Percentiles rank a stretch among this genome's conserved stretches.
Evolutionary conservation across 169 alveolate genomes (phyloP).

Genomic region (Toxoplasma gondii): DNA sequence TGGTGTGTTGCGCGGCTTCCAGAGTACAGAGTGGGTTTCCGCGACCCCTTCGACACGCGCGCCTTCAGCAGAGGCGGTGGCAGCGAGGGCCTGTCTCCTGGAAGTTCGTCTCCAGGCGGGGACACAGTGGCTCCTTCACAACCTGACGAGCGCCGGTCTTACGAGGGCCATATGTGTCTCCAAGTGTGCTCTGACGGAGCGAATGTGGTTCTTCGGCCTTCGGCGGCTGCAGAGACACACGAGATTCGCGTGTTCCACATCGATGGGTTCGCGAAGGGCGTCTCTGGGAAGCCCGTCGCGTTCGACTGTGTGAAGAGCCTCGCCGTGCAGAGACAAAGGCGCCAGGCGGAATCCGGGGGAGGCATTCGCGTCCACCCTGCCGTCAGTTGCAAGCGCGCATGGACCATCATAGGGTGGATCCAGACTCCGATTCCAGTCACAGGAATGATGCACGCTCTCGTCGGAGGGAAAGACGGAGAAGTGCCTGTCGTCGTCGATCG

Average conservation of each 20-base stretch:
- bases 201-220: neutral
- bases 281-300: neutral
- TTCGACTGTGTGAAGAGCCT: neutral
- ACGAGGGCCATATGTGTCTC: neutral
- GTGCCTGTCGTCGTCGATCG: neutral
- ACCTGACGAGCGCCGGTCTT: neutral
- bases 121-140: too few species aligned
- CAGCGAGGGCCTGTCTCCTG: too few species aligned
- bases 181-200: neutral
- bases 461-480: neutral
- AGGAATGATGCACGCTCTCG: neutral
- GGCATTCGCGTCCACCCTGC: conserved; percentile 8
- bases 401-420: neutral
- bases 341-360: neutral
- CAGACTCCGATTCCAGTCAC: neutral
- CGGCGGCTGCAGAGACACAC: neutral
- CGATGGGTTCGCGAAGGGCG: neutral
- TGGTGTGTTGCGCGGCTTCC: too few species aligned
- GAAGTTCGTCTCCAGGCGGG: too few species aligned
- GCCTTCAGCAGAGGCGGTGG: too few species aligned
- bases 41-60: too few species aligned
- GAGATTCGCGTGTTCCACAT: neutral
- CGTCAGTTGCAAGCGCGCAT: conserved; percentile 4
- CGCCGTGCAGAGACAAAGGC: neutral
- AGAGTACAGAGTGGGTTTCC: too few species aligned